Evolutionary conservation across 345 rosid genomes (phyloP).

Genomic region (Cardamine resedifolia): DNA sequence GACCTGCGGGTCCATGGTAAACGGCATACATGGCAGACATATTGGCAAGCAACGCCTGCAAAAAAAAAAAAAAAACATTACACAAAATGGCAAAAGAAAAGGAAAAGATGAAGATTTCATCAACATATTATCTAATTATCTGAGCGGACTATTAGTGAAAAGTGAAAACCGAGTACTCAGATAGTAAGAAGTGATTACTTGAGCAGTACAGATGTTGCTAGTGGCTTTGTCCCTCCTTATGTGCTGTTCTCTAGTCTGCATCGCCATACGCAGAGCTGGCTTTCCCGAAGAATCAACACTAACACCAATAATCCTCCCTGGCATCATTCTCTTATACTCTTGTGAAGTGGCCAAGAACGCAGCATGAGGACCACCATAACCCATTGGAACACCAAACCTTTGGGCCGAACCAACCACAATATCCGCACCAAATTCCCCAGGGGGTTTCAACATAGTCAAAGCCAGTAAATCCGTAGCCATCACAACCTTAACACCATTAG

Average conservation of each 20-base stretch:
- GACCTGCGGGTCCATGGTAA: slow-evolving; percentile 96
- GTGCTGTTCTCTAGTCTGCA: slow-evolving; percentile 99
- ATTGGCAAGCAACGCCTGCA: slow-evolving; percentile 94
- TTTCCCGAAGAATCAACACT: slow-evolving; percentile 95
- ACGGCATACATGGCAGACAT: slow-evolving; percentile 99
- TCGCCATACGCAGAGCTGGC: slow-evolving; percentile 95
- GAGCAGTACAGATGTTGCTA: slow-evolving; percentile 99
- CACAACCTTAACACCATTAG: slow-evolving; percentile 92
- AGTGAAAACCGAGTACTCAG: not conserved
- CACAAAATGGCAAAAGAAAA: slow-evolving; percentile 13
- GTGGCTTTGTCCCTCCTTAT: slow-evolving; percentile 99
- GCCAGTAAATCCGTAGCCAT: slow-evolving; percentile 95
- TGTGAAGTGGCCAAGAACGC: slow-evolving; percentile 97
- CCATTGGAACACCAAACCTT: slow-evolving; percentile 98
- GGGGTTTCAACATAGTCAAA: slow-evolving; percentile 90
- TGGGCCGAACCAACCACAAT: slow-evolving; percentile 96
- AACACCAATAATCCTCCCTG: slow-evolving; percentile 91
- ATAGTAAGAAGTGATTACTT: slow-evolving; percentile 48
- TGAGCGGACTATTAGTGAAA: not conserved
- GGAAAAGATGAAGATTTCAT: slow-evolving; percentile 7
- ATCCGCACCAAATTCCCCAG: slow-evolving; percentile 92
- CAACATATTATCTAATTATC: not conserved
- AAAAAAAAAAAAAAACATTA: slow-evolving; percentile 23
- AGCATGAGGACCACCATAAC: slow-evolving; percentile 99
- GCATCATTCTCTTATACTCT: slow-evolving; percentile 99